Percentiles rank a stretch among this genome's conserved stretches.
Conservation (phyloP, 371 early-diverging fungal species). For the Sporodiniella umbellata region DNA sequence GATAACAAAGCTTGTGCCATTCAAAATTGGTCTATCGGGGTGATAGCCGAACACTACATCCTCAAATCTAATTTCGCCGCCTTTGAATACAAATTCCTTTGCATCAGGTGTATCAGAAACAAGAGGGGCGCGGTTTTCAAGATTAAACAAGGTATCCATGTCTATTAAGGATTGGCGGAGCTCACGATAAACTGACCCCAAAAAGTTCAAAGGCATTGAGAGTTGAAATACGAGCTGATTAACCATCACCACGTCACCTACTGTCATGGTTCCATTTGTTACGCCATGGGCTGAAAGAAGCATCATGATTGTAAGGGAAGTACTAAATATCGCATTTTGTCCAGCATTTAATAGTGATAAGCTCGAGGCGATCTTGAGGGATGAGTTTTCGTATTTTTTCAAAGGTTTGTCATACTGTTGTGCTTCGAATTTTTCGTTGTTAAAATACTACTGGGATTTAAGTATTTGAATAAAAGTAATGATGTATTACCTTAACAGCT, state of each 20-base stretch:
- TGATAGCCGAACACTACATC: slow-evolving; percentile 88
- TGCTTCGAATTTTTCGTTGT: slow-evolving; percentile 85
- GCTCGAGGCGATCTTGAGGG: slow-evolving; percentile 86
- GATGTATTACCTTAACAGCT: slow-evolving; percentile 87
- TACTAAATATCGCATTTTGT: slow-evolving; percentile 89
- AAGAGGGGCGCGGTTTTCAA: slow-evolving; percentile 61
- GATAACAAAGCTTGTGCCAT: slow-evolving; percentile 77
- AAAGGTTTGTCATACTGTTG: slow-evolving; percentile 82
- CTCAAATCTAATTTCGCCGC: slow-evolving; percentile 77
- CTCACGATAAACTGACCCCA: slow-evolving; percentile 97
- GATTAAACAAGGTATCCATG: slow-evolving; percentile 92
- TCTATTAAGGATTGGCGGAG: slow-evolving; percentile 90
- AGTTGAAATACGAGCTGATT: slow-evolving; percentile 94
- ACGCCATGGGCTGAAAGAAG: slow-evolving; percentile 89
- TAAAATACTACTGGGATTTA: slow-evolving; percentile 86
- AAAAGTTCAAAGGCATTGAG: slow-evolving; percentile 91
- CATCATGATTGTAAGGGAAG: slow-evolving; percentile 90
- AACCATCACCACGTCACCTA: slow-evolving; percentile 97
- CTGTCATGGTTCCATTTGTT: slow-evolving; percentile 77
- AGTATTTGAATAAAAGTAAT: too few relatives aligned
- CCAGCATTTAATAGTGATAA: slow-evolving; percentile 91
- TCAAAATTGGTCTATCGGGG: slow-evolving; percentile 69
- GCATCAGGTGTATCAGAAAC: slow-evolving; percentile 58
- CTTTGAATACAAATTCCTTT: slow-evolving; percentile 47
- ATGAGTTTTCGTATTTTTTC: slow-evolving; percentile 84